A percentile compares a stretch with the other conserved stretches of the same genome.
These are phyloP conservation scores for Lodderomyces margitis DNA, from an alignment of 1,139 yeast species.

Conservation along the genomic window DNA sequence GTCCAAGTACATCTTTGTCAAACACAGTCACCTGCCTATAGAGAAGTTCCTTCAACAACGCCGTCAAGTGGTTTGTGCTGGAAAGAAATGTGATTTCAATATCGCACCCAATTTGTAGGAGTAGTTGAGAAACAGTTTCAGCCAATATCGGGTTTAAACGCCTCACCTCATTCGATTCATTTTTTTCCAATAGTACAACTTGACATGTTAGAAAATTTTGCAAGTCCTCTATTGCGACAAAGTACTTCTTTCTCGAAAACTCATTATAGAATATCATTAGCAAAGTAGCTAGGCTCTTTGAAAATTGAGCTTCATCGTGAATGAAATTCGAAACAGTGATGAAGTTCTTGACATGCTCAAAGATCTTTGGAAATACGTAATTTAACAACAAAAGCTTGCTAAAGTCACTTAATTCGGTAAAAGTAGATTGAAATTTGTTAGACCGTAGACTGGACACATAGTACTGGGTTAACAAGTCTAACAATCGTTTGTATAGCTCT, in stretches of 20 bases:
- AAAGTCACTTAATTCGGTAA: constrained; percentile 23
- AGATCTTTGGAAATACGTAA: constrained; percentile 35
- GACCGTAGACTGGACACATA: constrained; percentile 29
- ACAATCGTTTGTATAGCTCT: constrained; percentile 24
- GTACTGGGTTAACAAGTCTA: constrained; percentile 27
- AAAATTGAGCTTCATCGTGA: constrained; percentile 33
- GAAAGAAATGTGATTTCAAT: not conserved
- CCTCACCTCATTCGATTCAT: not conserved
- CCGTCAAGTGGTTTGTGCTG: constrained; percentile 17
- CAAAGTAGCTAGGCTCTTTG: constrained; percentile 27
- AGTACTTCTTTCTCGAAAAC: constrained; percentile 26
- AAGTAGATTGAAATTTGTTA: constrained; percentile 23
- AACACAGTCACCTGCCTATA: constrained; percentile 47
- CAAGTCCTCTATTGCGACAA: constrained; percentile 25
- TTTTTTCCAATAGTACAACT: not conserved
- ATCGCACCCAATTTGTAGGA: constrained; percentile 26
- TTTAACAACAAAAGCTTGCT: constrained; percentile 33
- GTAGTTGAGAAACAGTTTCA: constrained; percentile 11
- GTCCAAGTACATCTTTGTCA: constrained; percentile 28
- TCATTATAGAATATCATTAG: constrained; percentile 23
- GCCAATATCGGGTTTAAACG: not conserved
- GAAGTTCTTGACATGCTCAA: constrained; percentile 38
- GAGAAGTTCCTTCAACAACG: constrained; percentile 31
- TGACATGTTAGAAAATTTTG: not conserved
- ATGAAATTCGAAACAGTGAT: constrained; percentile 34